phyloP scores from a whole-genome alignment of 2,329 filamentous ascomycete species.

The Sporothrix globosa region DNA sequence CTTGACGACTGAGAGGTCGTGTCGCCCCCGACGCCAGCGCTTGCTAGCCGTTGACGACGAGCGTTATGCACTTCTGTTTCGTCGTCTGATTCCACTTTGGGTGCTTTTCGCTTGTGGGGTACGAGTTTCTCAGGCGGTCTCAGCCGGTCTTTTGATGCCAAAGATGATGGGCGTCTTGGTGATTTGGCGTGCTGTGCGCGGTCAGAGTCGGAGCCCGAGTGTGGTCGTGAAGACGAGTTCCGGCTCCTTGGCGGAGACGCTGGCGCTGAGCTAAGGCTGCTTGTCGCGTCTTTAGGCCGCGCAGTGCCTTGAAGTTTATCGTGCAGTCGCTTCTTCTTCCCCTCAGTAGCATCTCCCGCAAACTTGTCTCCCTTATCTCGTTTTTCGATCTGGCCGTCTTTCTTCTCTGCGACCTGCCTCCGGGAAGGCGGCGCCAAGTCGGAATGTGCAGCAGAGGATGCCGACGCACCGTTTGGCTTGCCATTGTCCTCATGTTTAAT shows the following conservation, averaged over 20 bases:
- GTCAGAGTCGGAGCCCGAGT: slow-evolving; percentile 62
- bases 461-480: slow-evolving; percentile 55
- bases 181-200: slow-evolving; percentile 49
- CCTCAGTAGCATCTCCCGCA: slow-evolving; percentile 38
- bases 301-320: slow-evolving; percentile 42
- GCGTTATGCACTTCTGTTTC: slow-evolving; percentile 59
- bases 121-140: slow-evolving; percentile 52
- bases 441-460: slow-evolving; percentile 4
- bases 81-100: slow-evolving; percentile 61
- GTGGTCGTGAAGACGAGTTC: slow-evolving; percentile 46
- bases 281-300: slow-evolving; percentile 56
- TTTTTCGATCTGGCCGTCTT: slow-evolving; percentile 33
- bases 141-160: slow-evolving; percentile 50
- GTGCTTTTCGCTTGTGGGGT: slow-evolving; percentile 58
- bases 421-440: slow-evolving; percentile 12
- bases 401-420: slow-evolving; percentile 35
- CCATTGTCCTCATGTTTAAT: slow-evolving; percentile 69
- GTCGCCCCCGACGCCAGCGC: slow-evolving; percentile 46
- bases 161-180: slow-evolving; percentile 45
- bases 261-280: slow-evolving; percentile 62
- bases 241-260: slow-evolving; percentile 55
- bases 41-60: slow-evolving; percentile 57
- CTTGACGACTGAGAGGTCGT: slow-evolving; percentile 18
- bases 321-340: slow-evolving; percentile 57
- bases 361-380: slow-evolving; percentile 31